phyloP scores from a whole-genome alignment of 176 grass and related monocot species.

The Avena atlantica region DNA sequence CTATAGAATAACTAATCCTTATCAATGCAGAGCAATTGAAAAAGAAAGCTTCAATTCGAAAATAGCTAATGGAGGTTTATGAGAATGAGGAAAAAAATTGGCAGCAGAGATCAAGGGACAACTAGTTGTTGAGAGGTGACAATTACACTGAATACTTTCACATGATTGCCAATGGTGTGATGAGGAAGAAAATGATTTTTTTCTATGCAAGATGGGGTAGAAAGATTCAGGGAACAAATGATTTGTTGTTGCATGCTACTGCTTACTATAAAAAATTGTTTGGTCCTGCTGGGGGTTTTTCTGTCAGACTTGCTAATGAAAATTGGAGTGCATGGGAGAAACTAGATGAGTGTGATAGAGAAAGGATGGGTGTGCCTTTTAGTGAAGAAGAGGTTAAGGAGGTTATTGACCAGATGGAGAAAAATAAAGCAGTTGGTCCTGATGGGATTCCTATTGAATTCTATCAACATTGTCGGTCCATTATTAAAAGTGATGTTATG shows the following conservation, averaged over 20 bases:
- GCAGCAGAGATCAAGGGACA: too few species aligned
- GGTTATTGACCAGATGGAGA: rapidly evolving
- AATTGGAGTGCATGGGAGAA: not conserved
- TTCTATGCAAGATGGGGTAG: not conserved
- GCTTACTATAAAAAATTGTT: not conserved
- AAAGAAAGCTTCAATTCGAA: rapidly evolving
- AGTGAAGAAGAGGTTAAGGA: not conserved
- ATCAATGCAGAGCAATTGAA: rapidly evolving
- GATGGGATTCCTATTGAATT: not conserved
- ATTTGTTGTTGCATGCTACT: not conserved
- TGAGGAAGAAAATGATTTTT: rapidly evolving
- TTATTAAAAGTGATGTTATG: rapidly evolving
- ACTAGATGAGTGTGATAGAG: too few species aligned
- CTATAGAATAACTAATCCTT: not conserved
- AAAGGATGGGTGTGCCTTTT: not conserved
- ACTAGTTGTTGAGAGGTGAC: rapidly evolving
- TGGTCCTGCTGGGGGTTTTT: not conserved
- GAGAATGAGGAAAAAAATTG: rapidly evolving
- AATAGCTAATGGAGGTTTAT: rapidly evolving
- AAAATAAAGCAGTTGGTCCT: not conserved
- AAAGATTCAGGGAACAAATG: not conserved
- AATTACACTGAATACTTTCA: not conserved
- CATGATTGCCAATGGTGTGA: not conserved
- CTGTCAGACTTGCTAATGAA: rapidly evolving
- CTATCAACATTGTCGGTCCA: rapidly evolving